Evolutionary conservation across 2,329 filamentous ascomycete species (phyloP).

Genomic region (Venturia asperata): DNA sequence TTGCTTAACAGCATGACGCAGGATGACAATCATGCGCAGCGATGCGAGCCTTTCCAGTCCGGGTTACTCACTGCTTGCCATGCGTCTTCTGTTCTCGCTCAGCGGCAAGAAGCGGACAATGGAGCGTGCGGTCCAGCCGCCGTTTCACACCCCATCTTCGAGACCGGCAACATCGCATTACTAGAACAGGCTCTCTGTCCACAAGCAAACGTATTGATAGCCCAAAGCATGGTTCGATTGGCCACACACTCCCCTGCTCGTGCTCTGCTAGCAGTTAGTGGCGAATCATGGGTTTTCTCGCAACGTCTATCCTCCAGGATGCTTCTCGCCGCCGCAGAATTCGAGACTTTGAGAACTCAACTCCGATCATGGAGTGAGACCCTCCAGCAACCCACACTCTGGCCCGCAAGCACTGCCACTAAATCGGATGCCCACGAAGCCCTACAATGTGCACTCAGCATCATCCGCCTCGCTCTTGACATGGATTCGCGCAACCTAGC

Average conservation of each 20-base stretch:
- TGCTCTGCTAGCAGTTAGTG: constrained; percentile 37
- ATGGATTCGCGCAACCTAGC: constrained; percentile 1
- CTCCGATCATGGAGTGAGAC: constrained; percentile 32
- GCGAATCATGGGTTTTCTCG: constrained; percentile 40
- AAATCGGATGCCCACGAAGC: background rate
- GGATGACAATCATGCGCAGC: constrained; percentile 14
- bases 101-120: constrained; percentile 20
- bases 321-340: constrained; percentile 28
- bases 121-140: constrained; percentile 22
- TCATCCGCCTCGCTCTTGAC: constrained; percentile 7
- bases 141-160: constrained; percentile 22
- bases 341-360: constrained; percentile 28
- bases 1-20: constrained; percentile 11
- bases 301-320: constrained; percentile 38
- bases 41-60: constrained; percentile 31
- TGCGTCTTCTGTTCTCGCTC: constrained; percentile 20
- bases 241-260: constrained; percentile 35
- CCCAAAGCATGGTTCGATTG: constrained; percentile 32
- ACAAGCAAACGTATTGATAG: constrained; percentile 25
- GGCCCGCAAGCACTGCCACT: background rate
- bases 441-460: constrained; percentile 6
- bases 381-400: background rate
- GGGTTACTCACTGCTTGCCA: constrained; percentile 32
- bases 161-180: constrained; percentile 25
- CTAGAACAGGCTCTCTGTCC: constrained; percentile 24